Conservation (phyloP, 768 basidiomycete species). For the Macrolepiota dolichaula region DNA sequence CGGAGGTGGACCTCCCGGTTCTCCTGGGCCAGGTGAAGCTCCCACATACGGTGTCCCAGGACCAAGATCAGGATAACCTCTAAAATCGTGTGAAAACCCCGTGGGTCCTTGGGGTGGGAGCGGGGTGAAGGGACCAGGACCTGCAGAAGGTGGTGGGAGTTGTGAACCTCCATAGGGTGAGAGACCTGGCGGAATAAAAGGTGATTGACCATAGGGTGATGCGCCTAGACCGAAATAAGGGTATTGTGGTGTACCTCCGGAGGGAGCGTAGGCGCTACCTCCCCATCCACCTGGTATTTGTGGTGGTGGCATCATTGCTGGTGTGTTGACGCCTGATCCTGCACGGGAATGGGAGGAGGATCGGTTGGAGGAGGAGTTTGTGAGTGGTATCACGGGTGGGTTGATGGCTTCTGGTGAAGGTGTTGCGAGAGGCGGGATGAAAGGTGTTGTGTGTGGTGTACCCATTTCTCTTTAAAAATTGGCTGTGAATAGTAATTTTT, state of each 20-base stretch:
- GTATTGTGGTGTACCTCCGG: not conserved
- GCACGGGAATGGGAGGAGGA: slow-evolving; percentile 3
- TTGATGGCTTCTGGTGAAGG: slow-evolving; percentile 4
- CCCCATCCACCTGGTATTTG: not conserved
- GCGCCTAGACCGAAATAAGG: not conserved
- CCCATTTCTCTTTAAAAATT: not conserved
- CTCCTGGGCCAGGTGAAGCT: not conserved
- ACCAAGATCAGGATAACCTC: slow-evolving; percentile 2
- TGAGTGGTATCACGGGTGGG: slow-evolving; percentile 8
- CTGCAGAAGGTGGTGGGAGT: not conserved
- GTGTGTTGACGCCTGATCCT: not conserved
- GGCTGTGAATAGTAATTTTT: not conserved
- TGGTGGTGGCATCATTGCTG: slow-evolving; percentile 2
- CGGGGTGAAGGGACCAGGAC: not conserved
- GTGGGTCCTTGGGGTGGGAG: slow-evolving; percentile 1
- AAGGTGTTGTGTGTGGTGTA: slow-evolving; percentile 10
- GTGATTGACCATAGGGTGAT: not conserved
- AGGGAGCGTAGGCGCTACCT: not conserved
- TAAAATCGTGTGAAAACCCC: slow-evolving; percentile 9
- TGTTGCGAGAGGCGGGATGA: slow-evolving; percentile 15
- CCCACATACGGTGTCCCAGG: not conserved
- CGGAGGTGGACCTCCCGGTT: not conserved
- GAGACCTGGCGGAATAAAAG: not conserved
- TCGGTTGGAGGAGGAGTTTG: not conserved
- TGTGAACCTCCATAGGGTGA: slow-evolving; percentile 3